A percentile compares a stretch with the other conserved stretches of the same genome.
phyloP scores from a whole-genome alignment of 331 rosid genomes.

The Malus hybrid region DNA sequence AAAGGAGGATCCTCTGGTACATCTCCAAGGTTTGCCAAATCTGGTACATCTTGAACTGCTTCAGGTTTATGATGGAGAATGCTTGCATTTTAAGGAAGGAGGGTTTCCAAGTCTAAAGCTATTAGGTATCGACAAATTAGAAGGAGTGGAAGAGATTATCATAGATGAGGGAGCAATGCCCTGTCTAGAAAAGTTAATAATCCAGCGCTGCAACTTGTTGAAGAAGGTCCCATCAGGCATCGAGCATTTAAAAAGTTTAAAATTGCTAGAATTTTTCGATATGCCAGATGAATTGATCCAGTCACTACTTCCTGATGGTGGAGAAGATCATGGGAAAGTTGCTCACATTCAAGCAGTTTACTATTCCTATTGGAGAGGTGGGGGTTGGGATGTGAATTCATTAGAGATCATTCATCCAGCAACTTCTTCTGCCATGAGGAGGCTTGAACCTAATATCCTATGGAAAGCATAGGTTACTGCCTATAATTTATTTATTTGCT shows the following conservation, averaged over 20 bases:
- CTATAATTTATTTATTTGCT: too few relatives aligned
- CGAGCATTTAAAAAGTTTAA: constrained; percentile 27
- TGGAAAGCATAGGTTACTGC: constrained; percentile 3
- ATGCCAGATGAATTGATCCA: constrained; percentile 40
- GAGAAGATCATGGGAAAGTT: constrained; percentile 36
- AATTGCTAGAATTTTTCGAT: constrained; percentile 30
- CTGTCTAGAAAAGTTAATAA: constrained; percentile 35
- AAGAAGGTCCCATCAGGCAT: constrained; percentile 36
- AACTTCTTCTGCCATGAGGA: constrained; percentile 16
- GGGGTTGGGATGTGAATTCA: constrained; percentile 47
- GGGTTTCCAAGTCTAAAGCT: constrained; percentile 38
- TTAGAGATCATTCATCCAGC: constrained; percentile 28
- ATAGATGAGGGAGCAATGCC: constrained; percentile 42
- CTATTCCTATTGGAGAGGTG: constrained; percentile 42
- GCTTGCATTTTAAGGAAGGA: constrained; percentile 30
- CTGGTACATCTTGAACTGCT: constrained; percentile 52
- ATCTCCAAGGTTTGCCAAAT: constrained; percentile 46
- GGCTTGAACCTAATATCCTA: constrained; percentile 16
- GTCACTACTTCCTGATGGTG: constrained; percentile 32
- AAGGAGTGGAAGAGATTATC: constrained; percentile 30
- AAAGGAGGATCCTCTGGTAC: constrained; percentile 40
- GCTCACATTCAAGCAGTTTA: constrained; percentile 41
- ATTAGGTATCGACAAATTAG: constrained; percentile 42
- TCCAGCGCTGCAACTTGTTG: constrained; percentile 37
- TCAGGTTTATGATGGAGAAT: constrained; percentile 37